Evolutionary conservation across 352 stramenopile species (phyloP).

Genomic region (Pythium inflatum): DNA sequence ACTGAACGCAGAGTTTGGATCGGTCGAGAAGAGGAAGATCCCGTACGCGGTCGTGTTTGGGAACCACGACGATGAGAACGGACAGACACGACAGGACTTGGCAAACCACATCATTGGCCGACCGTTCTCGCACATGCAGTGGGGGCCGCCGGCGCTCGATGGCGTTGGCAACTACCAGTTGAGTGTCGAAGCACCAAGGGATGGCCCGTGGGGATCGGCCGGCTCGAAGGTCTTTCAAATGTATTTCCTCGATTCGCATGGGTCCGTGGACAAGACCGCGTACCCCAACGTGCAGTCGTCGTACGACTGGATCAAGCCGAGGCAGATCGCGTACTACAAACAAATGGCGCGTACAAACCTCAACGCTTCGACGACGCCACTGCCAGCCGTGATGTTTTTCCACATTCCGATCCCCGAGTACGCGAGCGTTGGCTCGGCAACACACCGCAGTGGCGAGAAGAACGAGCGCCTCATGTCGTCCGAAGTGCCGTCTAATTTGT

Average conservation of each 20-base stretch:
- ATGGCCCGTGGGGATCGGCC: conserved; percentile 36
- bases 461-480: conserved; percentile 18
- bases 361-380: not conserved
- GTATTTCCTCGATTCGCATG: conserved; percentile 24
- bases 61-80: conserved; percentile 66
- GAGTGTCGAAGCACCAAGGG: conserved; percentile 40
- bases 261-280: not conserved
- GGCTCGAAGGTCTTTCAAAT: conserved; percentile 47
- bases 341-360: conserved; percentile 25
- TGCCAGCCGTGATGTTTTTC: conserved; percentile 45
- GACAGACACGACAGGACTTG: conserved; percentile 49
- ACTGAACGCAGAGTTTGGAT: conserved; percentile 42
- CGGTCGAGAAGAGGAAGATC: conserved; percentile 48
- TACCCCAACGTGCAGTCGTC: not conserved
- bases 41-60: conserved; percentile 65
- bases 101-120: conserved; percentile 40
- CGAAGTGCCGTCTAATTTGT: conserved; percentile 22
- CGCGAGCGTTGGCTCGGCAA: not conserved
- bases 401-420: conserved; percentile 36
- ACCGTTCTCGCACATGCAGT: conserved; percentile 42
- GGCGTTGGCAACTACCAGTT: conserved; percentile 67
- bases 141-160: conserved; percentile 39
- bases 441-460: not conserved
- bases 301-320: conserved; percentile 35
- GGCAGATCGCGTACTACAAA: conserved; percentile 32